Evolutionary conservation across 768 basidiomycete species (phyloP), one percentile per base, ranked within the genome.

Genomic region (Auricularia heimuer): DNA sequence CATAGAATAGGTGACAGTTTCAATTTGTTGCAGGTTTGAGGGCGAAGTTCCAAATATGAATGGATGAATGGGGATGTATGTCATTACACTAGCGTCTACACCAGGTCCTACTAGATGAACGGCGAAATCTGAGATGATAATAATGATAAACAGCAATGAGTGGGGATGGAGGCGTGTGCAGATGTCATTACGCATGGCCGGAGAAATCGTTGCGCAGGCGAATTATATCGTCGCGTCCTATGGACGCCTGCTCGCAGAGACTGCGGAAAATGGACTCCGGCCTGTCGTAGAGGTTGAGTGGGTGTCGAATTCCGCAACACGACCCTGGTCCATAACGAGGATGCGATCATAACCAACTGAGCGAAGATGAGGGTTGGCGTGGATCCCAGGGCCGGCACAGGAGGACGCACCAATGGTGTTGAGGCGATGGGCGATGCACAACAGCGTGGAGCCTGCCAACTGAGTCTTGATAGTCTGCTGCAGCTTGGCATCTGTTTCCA

Each of bases 291-390:
- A 91, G 81, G 66, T 79, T 81, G 51, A 87, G 77, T 3, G 90
- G 1, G 86, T 86, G 73, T 90, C 89, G 70, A 84, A 89, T 73
- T 91, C 89, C 10, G 84, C 85, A 3, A 90, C 82, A 37, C 76
- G 69, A 3, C 90, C 89, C 34, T 79, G 71, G 68, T 88, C 84
- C 85, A 92, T 87, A 56, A 90, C 88, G 18, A 92, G 75, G 24
- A 90, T 80, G 24, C 84, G 80, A 69, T 89, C 86, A 67, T 86
- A 89, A 69, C 88, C 82, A 0, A 79, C 84, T 84, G 58, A 66
- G 44, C 51, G 61, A 24, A 35, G 18, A 60, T 62, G 16, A 24
- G 14, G 54, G 42, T 56, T 39, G 71, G 65, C 2, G 72, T 73
- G 21, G 62, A 24, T 12, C 45, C n/a, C 37, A 3, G n/a, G 8